A percentile compares a stretch with the other conserved stretches of the same genome.
phyloP scores from a whole-genome alignment of 2,329 filamentous ascomycete species.

The Decorospora gaudefroyi region DNA sequence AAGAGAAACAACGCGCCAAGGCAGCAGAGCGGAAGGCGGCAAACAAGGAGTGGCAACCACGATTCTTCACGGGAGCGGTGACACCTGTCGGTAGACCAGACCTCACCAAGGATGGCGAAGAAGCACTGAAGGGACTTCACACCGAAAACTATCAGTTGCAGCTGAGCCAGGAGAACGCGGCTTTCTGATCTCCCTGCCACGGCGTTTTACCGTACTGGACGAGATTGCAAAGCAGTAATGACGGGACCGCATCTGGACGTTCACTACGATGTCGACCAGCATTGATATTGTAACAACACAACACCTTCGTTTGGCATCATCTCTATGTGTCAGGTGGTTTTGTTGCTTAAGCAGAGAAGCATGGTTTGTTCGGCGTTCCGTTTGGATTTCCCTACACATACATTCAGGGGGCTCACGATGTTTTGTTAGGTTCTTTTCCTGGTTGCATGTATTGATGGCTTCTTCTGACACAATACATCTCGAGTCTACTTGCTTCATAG shows the following conservation, averaged over 20 bases:
- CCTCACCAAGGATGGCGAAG: constrained; percentile 65
- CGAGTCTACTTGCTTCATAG: no score
- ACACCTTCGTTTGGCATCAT: constrained; percentile 18
- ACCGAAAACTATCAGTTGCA: constrained; percentile 57
- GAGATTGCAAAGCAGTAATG: constrained; percentile 5
- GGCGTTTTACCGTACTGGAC: neutral
- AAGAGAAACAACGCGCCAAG: constrained; percentile 85
- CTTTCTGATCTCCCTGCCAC: constrained; percentile 28
- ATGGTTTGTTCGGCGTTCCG: constrained; percentile 19
- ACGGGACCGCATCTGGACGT: constrained; percentile 14
- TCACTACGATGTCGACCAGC: constrained; percentile 23
- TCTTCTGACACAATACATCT: no score
- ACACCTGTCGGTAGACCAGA: constrained; percentile 65
- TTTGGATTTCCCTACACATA: no score
- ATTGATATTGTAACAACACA: constrained; percentile 4
- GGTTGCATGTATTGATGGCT: no score
- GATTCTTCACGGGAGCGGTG: constrained; percentile 76
- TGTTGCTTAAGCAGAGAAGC: constrained; percentile 17
- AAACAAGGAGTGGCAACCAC: constrained; percentile 75
- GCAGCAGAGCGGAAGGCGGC: constrained; percentile 76
- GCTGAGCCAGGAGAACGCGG: constrained; percentile 50
- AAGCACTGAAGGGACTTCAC: constrained; percentile 61
- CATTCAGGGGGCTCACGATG: constrained; percentile 1
- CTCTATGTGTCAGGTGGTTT: constrained; percentile 8
- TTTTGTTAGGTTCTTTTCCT: no score